Base-by-base conservation (phyloP, 495 filamentous ascomycete species). In the Platismatia glauca region DNA sequence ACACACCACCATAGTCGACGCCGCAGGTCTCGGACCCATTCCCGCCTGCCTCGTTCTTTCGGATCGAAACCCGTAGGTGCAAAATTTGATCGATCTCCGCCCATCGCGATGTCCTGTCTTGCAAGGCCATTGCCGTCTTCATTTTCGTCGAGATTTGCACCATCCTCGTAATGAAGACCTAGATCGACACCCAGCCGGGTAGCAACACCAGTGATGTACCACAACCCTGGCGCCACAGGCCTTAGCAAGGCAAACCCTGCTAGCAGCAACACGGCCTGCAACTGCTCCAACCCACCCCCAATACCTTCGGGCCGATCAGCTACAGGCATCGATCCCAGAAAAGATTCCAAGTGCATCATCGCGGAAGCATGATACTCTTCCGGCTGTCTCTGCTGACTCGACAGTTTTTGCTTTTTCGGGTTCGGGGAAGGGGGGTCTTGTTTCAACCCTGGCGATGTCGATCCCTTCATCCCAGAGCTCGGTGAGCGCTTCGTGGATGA, bases 311-410 rank as follows among this genome's bases (percentile, higher is more conserved):
- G 69, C 52, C 74, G 72, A 61, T 87, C 84, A 39, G 75, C 72
- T 7, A 81, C 74, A 16, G 78, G 76, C 34, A 84, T 85, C 34
- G 82, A 86, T 16, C 87, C 86, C 0, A 97, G 79, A 69, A 94
- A 96, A 2, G 86, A 85, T 71, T 97, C 93, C 20, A 97, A 78
- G 70, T 97, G 89, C 41, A 95, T 81, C 65, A 97, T 91, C 5
- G 93, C 93, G 58, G 90, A 90, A 8, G 93, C 91, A 73, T 97
- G 93, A 72, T 97, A 97, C 71, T 96, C 90, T 74, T 97, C 93
- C 4, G 93, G 89, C 70, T 93, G 91, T 64, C 84, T 83, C 70
- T 96, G 90, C 69, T 84, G 78, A 55, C 72, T 78, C n/a, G 81
- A 78, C 8, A 82, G 64, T 60, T 76, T 75, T 35, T 74, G 74